Base-by-base conservation (phyloP, 2,329 filamentous ascomycete genomes). In the Pseudohalonectria lignicola region DNA sequence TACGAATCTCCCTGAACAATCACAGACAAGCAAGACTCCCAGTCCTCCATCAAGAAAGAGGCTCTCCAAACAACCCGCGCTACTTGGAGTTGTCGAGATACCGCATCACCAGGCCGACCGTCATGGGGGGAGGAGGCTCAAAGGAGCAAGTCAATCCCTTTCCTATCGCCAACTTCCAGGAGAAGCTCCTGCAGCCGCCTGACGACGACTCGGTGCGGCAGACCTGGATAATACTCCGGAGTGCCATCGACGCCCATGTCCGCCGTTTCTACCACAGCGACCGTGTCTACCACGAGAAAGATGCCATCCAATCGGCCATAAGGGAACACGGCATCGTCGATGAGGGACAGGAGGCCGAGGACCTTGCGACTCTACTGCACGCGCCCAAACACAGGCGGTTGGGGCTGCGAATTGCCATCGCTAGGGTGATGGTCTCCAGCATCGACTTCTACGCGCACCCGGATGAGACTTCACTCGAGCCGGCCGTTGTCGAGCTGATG, bases 381-480 rank as follows among this genome's bases (percentile, higher is more conserved):
- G 29, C 38, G 11, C 38, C 38, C 15, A n/a, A 17, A 9, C 33
- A 39, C 26, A 21, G 38, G 6, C 17, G 33, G 13, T 20, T 39
- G 26, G 38, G 38, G 11, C 32, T 39, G 18, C 32, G 38, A 12
- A 35, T 39, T 19, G 31, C 25, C 32, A 39, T 39, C 26, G 33
- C 38, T 4, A 30, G 38, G 18, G 32, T 36, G 29, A 35, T 39
- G 38, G 32, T 39, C 8, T 16, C 17, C n/a, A 36, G 32, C 32
- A 39, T 39, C 38, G 38, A 35, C 21, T 34, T 39, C n/a, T 26
- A 18, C 12, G 33, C 25, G 16, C 25, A 36, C 21, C 38, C 38
- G 26, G 31, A 41, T 34, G 40, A 39, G 13, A 39, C 29, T 19
- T 43, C 42, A 31, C 44, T 46, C 4, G 44, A 46, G 28, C 36